Evolutionary conservation across 305 asterid genomes (phyloP), one percentile per base, ranked within the genome.

Genomic region (Petunia hybrid): DNA sequence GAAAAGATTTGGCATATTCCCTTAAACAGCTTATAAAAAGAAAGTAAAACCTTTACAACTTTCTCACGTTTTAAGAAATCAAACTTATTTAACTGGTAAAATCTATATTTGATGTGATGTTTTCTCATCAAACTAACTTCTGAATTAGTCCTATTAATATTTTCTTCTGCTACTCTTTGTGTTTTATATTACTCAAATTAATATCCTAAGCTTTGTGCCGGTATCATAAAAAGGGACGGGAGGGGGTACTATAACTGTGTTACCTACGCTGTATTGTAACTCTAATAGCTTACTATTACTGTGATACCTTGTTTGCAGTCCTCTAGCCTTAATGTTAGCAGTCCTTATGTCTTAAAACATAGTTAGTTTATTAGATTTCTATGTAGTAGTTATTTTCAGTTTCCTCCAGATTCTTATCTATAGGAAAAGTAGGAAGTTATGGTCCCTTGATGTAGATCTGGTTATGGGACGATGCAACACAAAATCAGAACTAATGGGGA

Each of bases 11-110:
- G 57, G 57, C 12, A 51, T 51, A 10, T 2, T 51, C 57, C 57
- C 57, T 51, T 51, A 51, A 10, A 48, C 51, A 14, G 4, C 63
- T 35, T 51, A 36, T 35, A 71, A 38, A 73, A 73, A 51, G 62
- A 48, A 73, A 51, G 48, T 48, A 2, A 35, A 31, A 35, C 36
- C 46, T 51, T 2, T 73, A 51, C 35, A 36, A 13, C 46, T 73
- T 73, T 73, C 78, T 35, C 46, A 48, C 35, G 14, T 51, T 42
- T 68, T 66, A 70, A 45, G 60, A 22, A 70, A 45, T 70, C 77
- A 70, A 46, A 70, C 35, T 70, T 60, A 70, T 31, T 31, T 35
- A 31, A 35, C 35, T 53, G 45, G 78, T 74, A 5, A 74, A 74
- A 10, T 74, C 13, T 36, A 51, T 51, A 74, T 36, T 36, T 36